Percentiles rank a stretch among this genome's conserved stretches.
Evolutionary conservation across 2,329 filamentous ascomycete species (phyloP).

Genomic region (Ascochyta fabae): DNA sequence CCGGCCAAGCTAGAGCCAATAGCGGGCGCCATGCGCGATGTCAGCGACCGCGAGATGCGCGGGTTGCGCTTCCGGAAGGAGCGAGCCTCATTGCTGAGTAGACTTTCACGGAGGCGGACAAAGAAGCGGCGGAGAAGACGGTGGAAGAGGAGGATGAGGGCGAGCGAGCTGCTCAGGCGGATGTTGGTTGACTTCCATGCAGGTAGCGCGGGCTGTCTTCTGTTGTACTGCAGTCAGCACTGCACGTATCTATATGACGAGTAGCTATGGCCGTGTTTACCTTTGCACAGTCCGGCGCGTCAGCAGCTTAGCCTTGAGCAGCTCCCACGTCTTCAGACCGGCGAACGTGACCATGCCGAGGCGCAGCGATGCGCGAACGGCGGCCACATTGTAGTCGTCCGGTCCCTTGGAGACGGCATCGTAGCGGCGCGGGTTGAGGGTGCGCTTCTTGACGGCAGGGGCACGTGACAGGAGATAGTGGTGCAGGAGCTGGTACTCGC

Average conservation of each 20-base stretch:
- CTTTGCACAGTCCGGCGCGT: constrained; percentile 38
- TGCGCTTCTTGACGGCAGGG: constrained; percentile 62
- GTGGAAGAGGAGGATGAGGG: constrained; percentile 85
- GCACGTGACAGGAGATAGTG: constrained; percentile 81
- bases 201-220: constrained; percentile 48
- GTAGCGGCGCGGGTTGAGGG: constrained; percentile 58
- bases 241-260: constrained; percentile 21
- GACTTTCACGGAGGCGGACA: constrained; percentile 74
- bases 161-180: constrained; percentile 81
- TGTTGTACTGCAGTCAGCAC: constrained; percentile 19
- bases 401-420: constrained; percentile 58
- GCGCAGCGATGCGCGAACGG: constrained; percentile 54
- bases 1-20: constrained; percentile 90
- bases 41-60: constrained; percentile 73
- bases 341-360: constrained; percentile 53
- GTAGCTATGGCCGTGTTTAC: background rate
- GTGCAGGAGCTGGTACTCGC: constrained; percentile 86
- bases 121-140: constrained; percentile 91
- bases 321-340: constrained; percentile 56
- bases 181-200: constrained; percentile 68
- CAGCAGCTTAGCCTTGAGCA: constrained; percentile 48
- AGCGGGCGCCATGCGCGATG: constrained; percentile 82
- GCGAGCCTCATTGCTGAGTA: constrained; percentile 79
- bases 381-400: constrained; percentile 57
- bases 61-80: constrained; percentile 87